A percentile compares a stretch with the other conserved stretches of the same genome.
Evolutionary conservation across 441 rosid genomes (phyloP).

Genomic region (Populus tomentosa): DNA sequence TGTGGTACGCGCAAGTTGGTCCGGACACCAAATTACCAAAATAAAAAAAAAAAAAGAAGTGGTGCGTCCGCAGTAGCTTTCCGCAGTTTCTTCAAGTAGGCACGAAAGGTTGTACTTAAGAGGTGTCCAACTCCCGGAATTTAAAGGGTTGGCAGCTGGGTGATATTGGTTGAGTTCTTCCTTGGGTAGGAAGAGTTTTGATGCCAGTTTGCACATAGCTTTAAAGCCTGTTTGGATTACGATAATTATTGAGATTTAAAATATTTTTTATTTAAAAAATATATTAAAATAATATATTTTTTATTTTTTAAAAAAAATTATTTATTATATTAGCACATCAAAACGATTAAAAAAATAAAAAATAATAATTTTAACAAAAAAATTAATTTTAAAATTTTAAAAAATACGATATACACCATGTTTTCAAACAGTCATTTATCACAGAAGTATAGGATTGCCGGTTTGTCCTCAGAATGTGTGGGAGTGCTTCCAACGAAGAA

Average conservation of each 20-base stretch:
- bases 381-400: too few relatives aligned
- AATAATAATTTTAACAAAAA: too few relatives aligned
- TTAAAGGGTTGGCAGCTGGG: conserved; percentile 74
- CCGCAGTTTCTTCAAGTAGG: conserved; percentile 82
- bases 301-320: too few relatives aligned
- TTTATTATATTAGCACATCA: too few relatives aligned
- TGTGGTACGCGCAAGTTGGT: too few relatives aligned
- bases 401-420: too few relatives aligned
- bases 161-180: conserved; percentile 71
- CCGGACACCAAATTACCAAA: too few relatives aligned
- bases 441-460: conserved; percentile 73
- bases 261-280: too few relatives aligned
- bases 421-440: too few relatives aligned
- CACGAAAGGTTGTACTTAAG: conserved; percentile 46
- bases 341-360: too few relatives aligned
- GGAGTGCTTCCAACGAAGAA: conserved; percentile 77
- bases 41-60: conserved; percentile 29
- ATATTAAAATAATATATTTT: too few relatives aligned
- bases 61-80: conserved; percentile 28
- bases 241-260: too few relatives aligned
- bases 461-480: conserved; percentile 64
- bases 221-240: conserved; percentile 7
- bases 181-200: conserved; percentile 79
- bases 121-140: conserved; percentile 54
- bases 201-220: conserved; percentile 59